Conservation (phyloP, 345 rosid species). For the Gynandropsis gynandra region DNA sequence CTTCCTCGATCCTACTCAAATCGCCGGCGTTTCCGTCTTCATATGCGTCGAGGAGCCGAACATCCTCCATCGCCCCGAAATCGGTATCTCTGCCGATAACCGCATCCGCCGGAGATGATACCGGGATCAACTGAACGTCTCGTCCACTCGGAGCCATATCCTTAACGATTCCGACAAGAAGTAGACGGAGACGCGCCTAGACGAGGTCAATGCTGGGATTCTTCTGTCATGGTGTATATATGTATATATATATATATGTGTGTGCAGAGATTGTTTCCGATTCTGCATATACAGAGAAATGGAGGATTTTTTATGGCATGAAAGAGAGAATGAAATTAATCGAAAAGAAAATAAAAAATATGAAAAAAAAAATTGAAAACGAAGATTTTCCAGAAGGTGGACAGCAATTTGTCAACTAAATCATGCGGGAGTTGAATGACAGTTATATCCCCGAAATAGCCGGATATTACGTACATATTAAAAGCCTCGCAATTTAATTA, state of each 20-base stretch:
- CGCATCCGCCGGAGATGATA: conserved; percentile 9
- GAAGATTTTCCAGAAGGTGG: conserved; percentile 22
- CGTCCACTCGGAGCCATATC: conserved; percentile 56
- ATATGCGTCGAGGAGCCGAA: conserved; percentile 75
- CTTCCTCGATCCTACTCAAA: conserved; percentile 31
- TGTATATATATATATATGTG: not conserved
- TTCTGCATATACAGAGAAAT: conserved; percentile 10
- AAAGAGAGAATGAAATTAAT: too few species aligned
- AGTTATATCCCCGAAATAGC: conserved; percentile 9
- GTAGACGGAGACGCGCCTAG: conserved; percentile 17
- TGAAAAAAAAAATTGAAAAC: not conserved
- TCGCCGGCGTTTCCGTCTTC: conserved; percentile 21
- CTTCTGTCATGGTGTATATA: conserved; percentile 9
- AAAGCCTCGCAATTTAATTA: too few species aligned
- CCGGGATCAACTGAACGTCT: conserved; percentile 60
- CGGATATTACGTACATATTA: too few species aligned
- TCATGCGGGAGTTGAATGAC: conserved; percentile 15
- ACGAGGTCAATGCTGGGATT: not conserved
- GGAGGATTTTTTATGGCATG: not conserved
- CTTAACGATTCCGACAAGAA: conserved; percentile 21
- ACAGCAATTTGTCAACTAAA: conserved; percentile 34
- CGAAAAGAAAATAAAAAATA: not conserved
- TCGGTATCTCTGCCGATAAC: too few species aligned
- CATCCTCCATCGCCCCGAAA: conserved; percentile 60
- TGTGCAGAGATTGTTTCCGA: not conserved